These are phyloP conservation scores for Lachancea mirantina DNA, from an alignment of 805 yeast genomes.

Conservation along the genomic window DNA sequence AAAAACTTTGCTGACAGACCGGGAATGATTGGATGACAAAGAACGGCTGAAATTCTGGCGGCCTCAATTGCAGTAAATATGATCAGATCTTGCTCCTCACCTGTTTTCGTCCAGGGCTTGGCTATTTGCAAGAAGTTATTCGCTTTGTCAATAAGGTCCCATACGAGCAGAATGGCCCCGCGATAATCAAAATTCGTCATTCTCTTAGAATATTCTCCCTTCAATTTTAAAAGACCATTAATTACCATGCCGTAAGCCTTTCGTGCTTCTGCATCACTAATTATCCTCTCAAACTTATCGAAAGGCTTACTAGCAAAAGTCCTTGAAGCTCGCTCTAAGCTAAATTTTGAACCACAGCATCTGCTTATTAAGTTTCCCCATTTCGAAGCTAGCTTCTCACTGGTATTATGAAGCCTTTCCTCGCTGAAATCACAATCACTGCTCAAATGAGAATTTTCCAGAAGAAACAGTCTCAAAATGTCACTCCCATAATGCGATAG, in stretches of 20 bases:
- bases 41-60: constrained; percentile 56
- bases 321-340: constrained; percentile 40
- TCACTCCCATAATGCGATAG: constrained; percentile 62
- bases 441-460: constrained; percentile 67
- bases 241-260: constrained; percentile 26
- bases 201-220: constrained; percentile 35
- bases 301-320: constrained; percentile 10
- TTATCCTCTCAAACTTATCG: constrained; percentile 16
- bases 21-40: constrained; percentile 72
- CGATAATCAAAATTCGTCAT: constrained; percentile 46
- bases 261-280: constrained; percentile 11
- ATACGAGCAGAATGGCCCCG: constrained; percentile 48
- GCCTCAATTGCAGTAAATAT: constrained; percentile 65
- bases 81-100: constrained; percentile 41
- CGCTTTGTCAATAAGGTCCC: constrained; percentile 52
- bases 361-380: constrained; percentile 75
- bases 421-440: constrained; percentile 77
- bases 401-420: constrained; percentile 40
- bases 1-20: constrained; percentile 47
- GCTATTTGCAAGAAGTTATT: constrained; percentile 61
- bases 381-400: constrained; percentile 70
- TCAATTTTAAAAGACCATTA: constrained; percentile 31
- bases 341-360: constrained; percentile 63
- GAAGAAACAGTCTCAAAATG: constrained; percentile 63
- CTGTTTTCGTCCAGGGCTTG: constrained; percentile 65